phyloP scores from a whole-genome alignment of 306 rosid species.

The Leucaena leucocephala region DNA sequence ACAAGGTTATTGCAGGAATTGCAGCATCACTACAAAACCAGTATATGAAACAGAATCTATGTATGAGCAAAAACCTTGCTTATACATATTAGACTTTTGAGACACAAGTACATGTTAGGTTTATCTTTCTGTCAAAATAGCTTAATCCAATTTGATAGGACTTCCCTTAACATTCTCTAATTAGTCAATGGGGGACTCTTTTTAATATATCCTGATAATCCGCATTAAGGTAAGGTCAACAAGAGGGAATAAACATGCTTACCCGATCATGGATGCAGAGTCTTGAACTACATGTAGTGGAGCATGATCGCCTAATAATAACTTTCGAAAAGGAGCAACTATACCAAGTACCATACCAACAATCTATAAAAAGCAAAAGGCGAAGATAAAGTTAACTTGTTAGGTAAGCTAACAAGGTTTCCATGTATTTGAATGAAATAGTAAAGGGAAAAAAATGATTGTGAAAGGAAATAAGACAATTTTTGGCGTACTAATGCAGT shows the following conservation, averaged over 20 bases:
- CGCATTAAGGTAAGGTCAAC: background rate
- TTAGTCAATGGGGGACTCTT: too few species aligned
- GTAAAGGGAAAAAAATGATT: background rate
- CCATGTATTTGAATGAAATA: background rate
- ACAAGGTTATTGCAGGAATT: conserved; percentile 46
- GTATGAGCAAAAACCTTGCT: too few species aligned
- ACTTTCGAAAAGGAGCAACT: conserved; percentile 38
- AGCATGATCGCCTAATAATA: conserved; percentile 39
- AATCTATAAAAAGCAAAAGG: conserved; percentile 31
- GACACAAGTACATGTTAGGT: too few species aligned
- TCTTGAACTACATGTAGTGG: conserved; percentile 42
- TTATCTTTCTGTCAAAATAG: too few species aligned
- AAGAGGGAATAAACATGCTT: conserved; percentile 8
- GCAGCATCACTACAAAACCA: conserved; percentile 39
- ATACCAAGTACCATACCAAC: conserved; percentile 45
- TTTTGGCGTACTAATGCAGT: conserved; percentile 43
- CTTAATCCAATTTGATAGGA: too few species aligned
- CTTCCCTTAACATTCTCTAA: too few species aligned
- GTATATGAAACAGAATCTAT: background rate
- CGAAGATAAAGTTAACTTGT: background rate
- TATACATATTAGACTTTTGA: too few species aligned
- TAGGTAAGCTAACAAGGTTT: background rate
- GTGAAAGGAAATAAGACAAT: background rate
- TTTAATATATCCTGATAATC: background rate
- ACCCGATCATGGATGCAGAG: conserved; percentile 49